Percentiles rank a stretch among this genome's conserved stretches.
Evolutionary conservation across 805 yeast genomes (phyloP).

Genomic region (Peterozyma xylosa): DNA sequence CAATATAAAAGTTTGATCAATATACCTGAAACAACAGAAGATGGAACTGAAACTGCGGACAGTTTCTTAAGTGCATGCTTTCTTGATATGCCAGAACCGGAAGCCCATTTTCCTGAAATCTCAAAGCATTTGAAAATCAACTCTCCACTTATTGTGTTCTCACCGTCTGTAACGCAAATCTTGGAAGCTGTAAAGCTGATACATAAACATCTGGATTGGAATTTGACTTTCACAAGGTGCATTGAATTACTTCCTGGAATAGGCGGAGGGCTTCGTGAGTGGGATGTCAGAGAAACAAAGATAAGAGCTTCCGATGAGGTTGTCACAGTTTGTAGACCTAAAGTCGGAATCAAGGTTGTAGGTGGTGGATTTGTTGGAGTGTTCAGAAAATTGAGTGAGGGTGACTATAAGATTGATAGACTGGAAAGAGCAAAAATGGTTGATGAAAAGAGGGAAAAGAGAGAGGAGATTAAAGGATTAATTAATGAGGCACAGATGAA

Average conservation of each 20-base stretch:
- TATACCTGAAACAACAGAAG: constrained; percentile 6
- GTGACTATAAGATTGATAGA: constrained; percentile 10
- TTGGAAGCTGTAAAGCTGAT: constrained; percentile 29
- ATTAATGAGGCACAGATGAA: not conserved
- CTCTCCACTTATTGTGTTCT: constrained; percentile 35
- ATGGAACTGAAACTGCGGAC: constrained; percentile 14
- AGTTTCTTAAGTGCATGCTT: constrained; percentile 35
- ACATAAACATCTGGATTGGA: constrained; percentile 18
- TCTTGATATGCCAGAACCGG: constrained; percentile 38
- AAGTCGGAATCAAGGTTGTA: constrained; percentile 35
- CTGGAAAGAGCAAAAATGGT: not conserved
- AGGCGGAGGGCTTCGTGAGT: constrained; percentile 43
- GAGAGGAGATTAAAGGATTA: not conserved
- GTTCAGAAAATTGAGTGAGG: constrained; percentile 25
- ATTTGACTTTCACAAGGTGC: constrained; percentile 28
- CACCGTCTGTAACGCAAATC: constrained; percentile 42
- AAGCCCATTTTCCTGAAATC: constrained; percentile 24
- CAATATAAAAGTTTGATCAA: constrained; percentile 16
- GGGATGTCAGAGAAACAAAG: constrained; percentile 36
- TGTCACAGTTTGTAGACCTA: constrained; percentile 41
- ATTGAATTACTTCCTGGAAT: constrained; percentile 38
- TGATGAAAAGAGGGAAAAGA: not conserved
- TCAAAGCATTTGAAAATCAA: constrained; percentile 28
- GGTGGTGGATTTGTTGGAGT: constrained; percentile 47
- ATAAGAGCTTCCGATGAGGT: constrained; percentile 31